Evolutionary conservation across 2,329 filamentous ascomycete species (phyloP).

Genomic region (Paecilomyces sp.): DNA sequence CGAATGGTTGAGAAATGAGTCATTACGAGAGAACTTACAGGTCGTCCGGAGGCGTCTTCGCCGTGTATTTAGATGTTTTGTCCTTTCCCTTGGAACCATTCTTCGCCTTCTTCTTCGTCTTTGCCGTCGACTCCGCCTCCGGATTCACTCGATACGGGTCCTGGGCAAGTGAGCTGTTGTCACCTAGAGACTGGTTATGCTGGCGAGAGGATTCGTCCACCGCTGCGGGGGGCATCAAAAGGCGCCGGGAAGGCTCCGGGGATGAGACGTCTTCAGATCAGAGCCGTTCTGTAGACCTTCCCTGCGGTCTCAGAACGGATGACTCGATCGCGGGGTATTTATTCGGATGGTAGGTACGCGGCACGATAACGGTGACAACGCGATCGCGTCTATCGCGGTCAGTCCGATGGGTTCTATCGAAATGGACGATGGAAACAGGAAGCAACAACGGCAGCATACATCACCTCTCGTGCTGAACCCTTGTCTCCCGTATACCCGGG

Average conservation of each 20-base stretch:
- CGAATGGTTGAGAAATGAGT: not conserved
- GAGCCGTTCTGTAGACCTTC: slow-evolving; percentile 25
- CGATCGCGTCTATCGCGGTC: not conserved
- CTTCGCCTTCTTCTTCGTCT: slow-evolving; percentile 35
- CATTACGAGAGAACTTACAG: slow-evolving; percentile 20
- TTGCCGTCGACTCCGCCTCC: slow-evolving; percentile 27
- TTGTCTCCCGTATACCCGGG: not conserved
- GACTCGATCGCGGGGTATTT: slow-evolving; percentile 5
- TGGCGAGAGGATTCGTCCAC: slow-evolving; percentile 32
- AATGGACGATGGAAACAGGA: not conserved
- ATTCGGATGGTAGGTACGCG: not conserved
- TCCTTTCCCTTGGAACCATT: slow-evolving; percentile 28
- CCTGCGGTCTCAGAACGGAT: slow-evolving; percentile 24
- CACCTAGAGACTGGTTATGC: slow-evolving; percentile 27
- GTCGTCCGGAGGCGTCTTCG: slow-evolving; percentile 26
- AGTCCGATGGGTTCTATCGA: not conserved
- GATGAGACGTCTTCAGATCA: slow-evolving; percentile 12
- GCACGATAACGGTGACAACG: not conserved
- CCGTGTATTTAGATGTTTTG: slow-evolving; percentile 24
- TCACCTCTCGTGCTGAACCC: not conserved
- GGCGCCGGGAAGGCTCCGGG: slow-evolving; percentile 12
- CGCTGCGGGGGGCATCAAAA: slow-evolving; percentile 37
- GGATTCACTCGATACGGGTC: slow-evolving; percentile 17
- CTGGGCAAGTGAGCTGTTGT: slow-evolving; percentile 19
- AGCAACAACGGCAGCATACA: not conserved